Percentiles rank a stretch among this genome's conserved stretches.
phyloP scores from a whole-genome alignment of 2,329 filamentous ascomycete genomes.

The Mycosphaerella sp. region DNA sequence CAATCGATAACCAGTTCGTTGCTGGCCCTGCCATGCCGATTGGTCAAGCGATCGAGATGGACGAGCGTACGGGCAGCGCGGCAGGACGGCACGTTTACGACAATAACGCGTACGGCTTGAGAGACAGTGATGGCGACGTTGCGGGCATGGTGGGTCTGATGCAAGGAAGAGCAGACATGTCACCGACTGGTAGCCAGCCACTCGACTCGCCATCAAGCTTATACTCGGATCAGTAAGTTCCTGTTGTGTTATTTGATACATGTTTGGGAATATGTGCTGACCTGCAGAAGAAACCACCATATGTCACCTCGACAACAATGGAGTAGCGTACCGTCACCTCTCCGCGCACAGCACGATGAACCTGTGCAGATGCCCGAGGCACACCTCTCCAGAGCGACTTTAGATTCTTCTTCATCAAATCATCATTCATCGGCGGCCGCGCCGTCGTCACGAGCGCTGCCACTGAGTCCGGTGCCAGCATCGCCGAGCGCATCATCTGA shows the following conservation, averaged over 20 bases:
- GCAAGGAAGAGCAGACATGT: conserved; percentile 40
- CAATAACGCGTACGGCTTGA: conserved; percentile 35
- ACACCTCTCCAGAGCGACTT: conserved; percentile 11
- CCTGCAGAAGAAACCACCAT: conserved; percentile 38
- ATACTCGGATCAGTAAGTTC: conserved; percentile 61
- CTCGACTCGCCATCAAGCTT: conserved; percentile 66
- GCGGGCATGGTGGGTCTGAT: conserved; percentile 68
- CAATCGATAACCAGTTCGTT: conserved; percentile 31
- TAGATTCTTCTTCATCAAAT: conserved; percentile 12
- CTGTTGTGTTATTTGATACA: not conserved
- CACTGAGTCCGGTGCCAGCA: conserved; percentile 25
- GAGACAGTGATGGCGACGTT: conserved; percentile 64
- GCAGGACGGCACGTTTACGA: conserved; percentile 10
- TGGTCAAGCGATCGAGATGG: conserved; percentile 73
- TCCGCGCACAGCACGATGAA: conserved; percentile 8
- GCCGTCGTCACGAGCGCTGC: conserved; percentile 18
- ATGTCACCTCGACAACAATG: conserved; percentile 44
- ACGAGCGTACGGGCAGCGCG: conserved; percentile 51
- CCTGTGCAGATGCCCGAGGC: conserved; percentile 8
- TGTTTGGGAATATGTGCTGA: conserved; percentile 7
- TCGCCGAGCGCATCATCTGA: conserved; percentile 20
- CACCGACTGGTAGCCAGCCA: conserved; percentile 58
- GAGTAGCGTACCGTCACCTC: conserved; percentile 22
- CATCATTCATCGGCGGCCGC: conserved; percentile 15
- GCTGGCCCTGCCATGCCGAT: conserved; percentile 33